Evolutionary conservation across 75 land plant species (phyloP).

Genomic region (Cunninghamia lanceolata): DNA sequence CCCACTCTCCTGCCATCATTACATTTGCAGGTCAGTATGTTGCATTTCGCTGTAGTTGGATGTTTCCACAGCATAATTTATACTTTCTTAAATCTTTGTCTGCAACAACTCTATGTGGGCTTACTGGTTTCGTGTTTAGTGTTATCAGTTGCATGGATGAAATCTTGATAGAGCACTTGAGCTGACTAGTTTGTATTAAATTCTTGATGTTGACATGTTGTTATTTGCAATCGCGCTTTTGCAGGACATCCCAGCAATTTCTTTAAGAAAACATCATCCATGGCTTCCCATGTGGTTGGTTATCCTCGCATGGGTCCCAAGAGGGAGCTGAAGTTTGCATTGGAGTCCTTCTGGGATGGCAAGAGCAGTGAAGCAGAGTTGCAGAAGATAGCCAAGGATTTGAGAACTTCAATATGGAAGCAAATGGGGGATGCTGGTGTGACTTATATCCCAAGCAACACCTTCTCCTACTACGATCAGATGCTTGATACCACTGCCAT

Average conservation of each 20-base stretch:
- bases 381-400: constrained; percentile 53
- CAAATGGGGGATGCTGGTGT: constrained; percentile 71
- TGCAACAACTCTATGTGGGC: not conserved
- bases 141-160: not conserved
- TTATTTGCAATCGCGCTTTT: not conserved
- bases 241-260: not conserved
- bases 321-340: constrained; percentile 74
- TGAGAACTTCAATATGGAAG: constrained; percentile 67
- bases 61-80: not conserved
- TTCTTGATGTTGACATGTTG: not conserved
- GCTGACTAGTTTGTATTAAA: not conserved
- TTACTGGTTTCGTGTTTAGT: not conserved
- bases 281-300: constrained; percentile 73
- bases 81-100: not conserved
- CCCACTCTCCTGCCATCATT: not conserved
- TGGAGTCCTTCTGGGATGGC: constrained; percentile 77
- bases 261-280: not conserved
- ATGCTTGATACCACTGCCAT: constrained; percentile 81
- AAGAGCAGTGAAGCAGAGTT: constrained; percentile 59
- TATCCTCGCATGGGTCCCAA: constrained; percentile 81
- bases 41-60: not conserved
- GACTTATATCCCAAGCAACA: constrained; percentile 79
- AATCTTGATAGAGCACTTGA: not conserved
- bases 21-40: not conserved
- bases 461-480: constrained; percentile 83